Percentiles rank a stretch among this genome's conserved stretches.
phyloP scores from a whole-genome alignment of 2,329 filamentous ascomycete species.

The Colletotrichum sp. region DNA sequence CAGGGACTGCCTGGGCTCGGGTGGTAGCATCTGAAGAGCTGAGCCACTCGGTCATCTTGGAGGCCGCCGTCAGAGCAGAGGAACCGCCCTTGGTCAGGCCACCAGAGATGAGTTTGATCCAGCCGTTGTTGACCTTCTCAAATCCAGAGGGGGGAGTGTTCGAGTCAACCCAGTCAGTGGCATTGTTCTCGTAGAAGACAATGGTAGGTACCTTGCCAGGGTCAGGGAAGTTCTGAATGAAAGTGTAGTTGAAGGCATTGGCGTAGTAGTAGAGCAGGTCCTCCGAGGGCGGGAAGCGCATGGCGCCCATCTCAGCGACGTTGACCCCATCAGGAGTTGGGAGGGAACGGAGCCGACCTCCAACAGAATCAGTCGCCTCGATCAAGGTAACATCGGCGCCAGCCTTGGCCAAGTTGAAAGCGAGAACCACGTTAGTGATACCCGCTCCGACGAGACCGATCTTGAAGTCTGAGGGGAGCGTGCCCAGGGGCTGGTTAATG shows the following conservation, averaged over 20 bases:
- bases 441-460: not conserved
- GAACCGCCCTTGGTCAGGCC: not conserved
- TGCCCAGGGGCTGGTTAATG: not conserved
- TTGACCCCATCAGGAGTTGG: not conserved
- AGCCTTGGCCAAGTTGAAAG: not conserved
- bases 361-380: not conserved
- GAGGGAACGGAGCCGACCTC: not conserved
- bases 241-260: not conserved
- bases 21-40: not conserved
- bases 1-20: not conserved
- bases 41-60: not conserved
- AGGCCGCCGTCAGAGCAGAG: not conserved
- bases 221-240: not conserved
- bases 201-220: not conserved
- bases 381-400: not conserved
- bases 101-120: not conserved
- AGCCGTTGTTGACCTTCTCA: not conserved
- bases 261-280: conserved; percentile 5
- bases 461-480: not conserved
- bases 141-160: not conserved
- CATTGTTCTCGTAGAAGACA: not conserved
- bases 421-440: not conserved
- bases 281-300: not conserved
- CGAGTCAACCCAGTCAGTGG: not conserved
- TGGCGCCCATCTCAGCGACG: conserved; percentile 2